phyloP scores from a whole-genome alignment of 2,329 filamentous ascomycete species.

The Hypoxylon sp. region DNA sequence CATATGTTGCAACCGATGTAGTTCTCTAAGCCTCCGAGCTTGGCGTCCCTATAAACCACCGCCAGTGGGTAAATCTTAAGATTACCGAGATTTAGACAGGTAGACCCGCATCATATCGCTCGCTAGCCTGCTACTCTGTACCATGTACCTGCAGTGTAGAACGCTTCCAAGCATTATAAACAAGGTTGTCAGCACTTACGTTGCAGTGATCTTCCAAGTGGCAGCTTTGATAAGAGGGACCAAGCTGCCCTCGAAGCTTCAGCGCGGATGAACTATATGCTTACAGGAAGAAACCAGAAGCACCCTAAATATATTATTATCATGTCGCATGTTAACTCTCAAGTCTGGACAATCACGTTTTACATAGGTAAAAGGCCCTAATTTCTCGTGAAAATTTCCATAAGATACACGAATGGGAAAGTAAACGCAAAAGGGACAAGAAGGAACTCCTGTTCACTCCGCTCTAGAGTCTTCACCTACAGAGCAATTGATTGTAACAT shows the following conservation, averaged over 20 bases:
- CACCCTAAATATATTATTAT: background rate
- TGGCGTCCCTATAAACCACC: slow-evolving; percentile 3
- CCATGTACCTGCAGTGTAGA: slow-evolving; percentile 4
- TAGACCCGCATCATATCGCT: background rate
- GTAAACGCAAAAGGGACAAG: background rate
- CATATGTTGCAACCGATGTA: background rate
- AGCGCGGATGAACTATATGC: background rate
- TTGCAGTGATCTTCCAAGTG: slow-evolving; percentile 2
- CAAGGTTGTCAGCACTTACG: background rate
- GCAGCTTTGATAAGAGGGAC: background rate
- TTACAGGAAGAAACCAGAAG: background rate
- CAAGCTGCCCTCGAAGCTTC: background rate
- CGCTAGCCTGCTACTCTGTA: background rate
- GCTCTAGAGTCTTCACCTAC: background rate
- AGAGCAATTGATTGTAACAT: background rate
- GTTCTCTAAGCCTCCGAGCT: slow-evolving; percentile 4
- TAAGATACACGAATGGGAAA: background rate
- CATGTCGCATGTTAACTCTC: background rate
- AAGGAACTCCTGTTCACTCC: background rate
- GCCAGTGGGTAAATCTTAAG: slow-evolving; percentile 7
- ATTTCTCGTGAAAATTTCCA: background rate
- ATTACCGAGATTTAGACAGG: slow-evolving; percentile 24
- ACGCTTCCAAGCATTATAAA: background rate
- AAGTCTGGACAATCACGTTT: too few relatives aligned
- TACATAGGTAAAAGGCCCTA: background rate